A percentile compares a stretch with the other conserved stretches of the same genome.
Evolutionary conservation across 768 basidiomycete species (phyloP).

Genomic region (Tulasnella sp.): DNA sequence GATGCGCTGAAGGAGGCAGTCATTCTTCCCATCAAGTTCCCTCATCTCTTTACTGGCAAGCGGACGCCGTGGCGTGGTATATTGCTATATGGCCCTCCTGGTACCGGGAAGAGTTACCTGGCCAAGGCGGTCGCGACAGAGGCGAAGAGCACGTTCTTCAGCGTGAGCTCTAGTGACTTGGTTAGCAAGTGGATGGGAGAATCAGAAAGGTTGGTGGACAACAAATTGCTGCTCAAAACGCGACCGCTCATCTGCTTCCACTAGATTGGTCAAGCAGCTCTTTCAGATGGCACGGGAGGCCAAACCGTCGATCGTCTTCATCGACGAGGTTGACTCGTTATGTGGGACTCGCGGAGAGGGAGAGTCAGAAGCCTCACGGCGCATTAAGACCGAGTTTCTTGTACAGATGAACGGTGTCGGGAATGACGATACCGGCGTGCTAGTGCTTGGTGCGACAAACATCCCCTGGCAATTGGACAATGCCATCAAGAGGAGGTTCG

Average conservation of each 20-base stretch:
- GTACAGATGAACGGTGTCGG: constrained; percentile 99
- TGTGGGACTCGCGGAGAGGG: constrained; percentile 90
- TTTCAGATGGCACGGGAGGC: constrained; percentile 93
- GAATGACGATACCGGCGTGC: constrained; percentile 90
- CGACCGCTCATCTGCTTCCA: constrained; percentile 5
- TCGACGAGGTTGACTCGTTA: constrained; percentile 96
- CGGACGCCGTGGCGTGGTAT: constrained; percentile 97
- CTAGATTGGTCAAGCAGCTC: constrained; percentile 88
- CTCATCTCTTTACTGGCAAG: constrained; percentile 96
- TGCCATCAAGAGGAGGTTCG: constrained; percentile 88
- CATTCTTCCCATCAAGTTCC: constrained; percentile 99
- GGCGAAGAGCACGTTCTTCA: constrained; percentile 98
- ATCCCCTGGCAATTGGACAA: constrained; percentile 98
- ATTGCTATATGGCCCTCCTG: constrained; percentile 91
- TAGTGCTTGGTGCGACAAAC: constrained; percentile 95
- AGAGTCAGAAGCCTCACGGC: constrained; percentile 93
- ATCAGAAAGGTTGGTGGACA: constrained; percentile 79
- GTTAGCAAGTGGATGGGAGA: constrained; percentile 99
- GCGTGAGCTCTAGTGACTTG: constrained; percentile 86
- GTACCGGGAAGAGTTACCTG: constrained; percentile 92
- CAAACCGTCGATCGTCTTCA: constrained; percentile 97
- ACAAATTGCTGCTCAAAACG: neutral
- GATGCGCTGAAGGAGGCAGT: constrained; percentile 96
- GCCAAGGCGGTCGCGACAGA: constrained; percentile 99
- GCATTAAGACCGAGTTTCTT: constrained; percentile 95